Evolutionary conservation across 2,329 filamentous ascomycete species (phyloP).

Genomic region (Calonectria ilicicola): DNA sequence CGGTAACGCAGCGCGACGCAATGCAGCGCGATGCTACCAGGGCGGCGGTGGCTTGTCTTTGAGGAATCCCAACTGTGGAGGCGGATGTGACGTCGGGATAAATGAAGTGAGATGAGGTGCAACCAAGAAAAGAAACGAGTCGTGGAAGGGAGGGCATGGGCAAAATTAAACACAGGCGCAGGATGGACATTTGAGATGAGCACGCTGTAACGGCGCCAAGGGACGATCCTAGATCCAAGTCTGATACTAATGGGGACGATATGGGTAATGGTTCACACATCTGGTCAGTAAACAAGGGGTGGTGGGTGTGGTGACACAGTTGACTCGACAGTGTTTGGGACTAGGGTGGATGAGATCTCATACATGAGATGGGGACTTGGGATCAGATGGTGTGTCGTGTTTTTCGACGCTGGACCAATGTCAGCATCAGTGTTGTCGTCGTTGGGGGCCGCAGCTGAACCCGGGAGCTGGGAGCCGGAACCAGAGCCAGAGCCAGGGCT

Average conservation of each 20-base stretch:
- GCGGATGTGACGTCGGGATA: conserved; percentile 33
- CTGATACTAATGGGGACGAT: background rate
- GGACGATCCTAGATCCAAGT: background rate
- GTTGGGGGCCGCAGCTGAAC: conserved; percentile 2
- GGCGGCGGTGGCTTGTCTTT: conserved; percentile 12
- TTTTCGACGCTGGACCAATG: background rate
- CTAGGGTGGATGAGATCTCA: background rate
- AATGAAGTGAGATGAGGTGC: conserved; percentile 37
- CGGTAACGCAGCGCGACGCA: conserved; percentile 7
- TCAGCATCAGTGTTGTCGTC: background rate
- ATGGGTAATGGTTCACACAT: conserved; percentile 8
- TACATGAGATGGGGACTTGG: conserved; percentile 4
- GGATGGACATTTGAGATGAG: conserved; percentile 4
- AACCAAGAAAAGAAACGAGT: conserved; percentile 24
- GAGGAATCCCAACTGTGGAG: conserved; percentile 18
- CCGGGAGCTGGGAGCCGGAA: conserved; percentile 4
- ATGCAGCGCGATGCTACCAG: conserved; percentile 9
- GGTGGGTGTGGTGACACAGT: conserved; percentile 3
- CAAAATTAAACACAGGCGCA: background rate
- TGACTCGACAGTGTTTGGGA: conserved; percentile 6
- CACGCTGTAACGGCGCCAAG: conserved; percentile 6
- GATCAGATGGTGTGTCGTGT: background rate
- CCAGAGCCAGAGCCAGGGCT: background rate
- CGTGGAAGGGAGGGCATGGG: conserved; percentile 14
- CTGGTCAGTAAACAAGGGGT: background rate